phyloP scores from a whole-genome alignment of 1,139 yeast genomes.

The Kurtzmaniella quercitrusa region DNA sequence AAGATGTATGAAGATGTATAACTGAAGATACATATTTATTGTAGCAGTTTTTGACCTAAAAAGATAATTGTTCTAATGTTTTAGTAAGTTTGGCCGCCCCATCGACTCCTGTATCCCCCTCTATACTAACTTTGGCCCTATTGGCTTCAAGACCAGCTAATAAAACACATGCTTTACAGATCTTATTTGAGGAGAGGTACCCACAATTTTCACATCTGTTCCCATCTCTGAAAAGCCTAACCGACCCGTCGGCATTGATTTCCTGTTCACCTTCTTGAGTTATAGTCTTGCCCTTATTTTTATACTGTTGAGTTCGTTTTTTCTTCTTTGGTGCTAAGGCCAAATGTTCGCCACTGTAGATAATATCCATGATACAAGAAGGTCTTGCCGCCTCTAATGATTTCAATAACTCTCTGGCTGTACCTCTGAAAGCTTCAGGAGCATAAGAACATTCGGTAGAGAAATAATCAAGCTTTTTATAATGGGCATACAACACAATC shows the following conservation, averaged over 20 bases:
- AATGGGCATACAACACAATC: conserved; percentile 95
- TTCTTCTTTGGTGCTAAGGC: conserved; percentile 56
- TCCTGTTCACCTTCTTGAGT: conserved; percentile 36
- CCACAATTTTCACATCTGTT: conserved; percentile 87
- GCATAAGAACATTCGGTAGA: conserved; percentile 98
- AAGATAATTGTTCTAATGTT: conserved; percentile 60
- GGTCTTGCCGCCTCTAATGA: conserved; percentile 89
- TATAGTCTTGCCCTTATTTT: conserved; percentile 20
- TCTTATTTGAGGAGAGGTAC: conserved; percentile 77
- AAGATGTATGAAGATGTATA: background rate
- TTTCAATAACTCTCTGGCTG: conserved; percentile 89
- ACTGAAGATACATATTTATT: no score
- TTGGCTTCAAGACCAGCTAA: conserved; percentile 79
- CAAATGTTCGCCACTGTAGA: conserved; percentile 88
- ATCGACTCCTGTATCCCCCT: conserved; percentile 43
- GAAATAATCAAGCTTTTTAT: conserved; percentile 89
- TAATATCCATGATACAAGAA: conserved; percentile 89
- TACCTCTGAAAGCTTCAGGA: conserved; percentile 97
- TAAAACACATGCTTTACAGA: conserved; percentile 91
- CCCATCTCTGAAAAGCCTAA: conserved; percentile 54
- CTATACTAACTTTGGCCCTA: conserved; percentile 58
- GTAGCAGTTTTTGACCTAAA: no score
- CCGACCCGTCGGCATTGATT: conserved; percentile 58
- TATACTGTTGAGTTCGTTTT: conserved; percentile 24
- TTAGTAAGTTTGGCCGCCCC: conserved; percentile 72